Evolutionary conservation across 345 rosid species (phyloP), one percentile per base, ranked within the genome.

Genomic region (Pistacia integerrima): DNA sequence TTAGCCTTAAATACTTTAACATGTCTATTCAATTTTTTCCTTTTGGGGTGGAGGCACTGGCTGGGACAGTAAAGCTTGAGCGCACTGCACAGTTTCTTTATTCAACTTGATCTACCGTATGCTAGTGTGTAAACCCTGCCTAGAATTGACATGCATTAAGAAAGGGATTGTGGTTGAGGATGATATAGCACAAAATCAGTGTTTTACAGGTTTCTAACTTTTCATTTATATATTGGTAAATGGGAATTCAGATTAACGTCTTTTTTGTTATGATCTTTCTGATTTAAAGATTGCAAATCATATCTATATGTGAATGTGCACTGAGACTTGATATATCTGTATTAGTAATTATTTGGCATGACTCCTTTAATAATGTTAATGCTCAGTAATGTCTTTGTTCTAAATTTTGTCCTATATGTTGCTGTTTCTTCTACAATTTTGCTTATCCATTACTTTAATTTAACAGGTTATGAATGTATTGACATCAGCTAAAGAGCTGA

Each of bases 401-500:
- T 57, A 69, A 8, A 64, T 58, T 11, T 30, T 20, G 41, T 58
- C 1, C 33, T 46, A 16, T 59, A 18, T 72, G 46, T 36, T 54
- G 2, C 22, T 17, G 56, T 17, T n/a, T 66, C 36, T 44, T 57
- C 30, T 25, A 33, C 56, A 46, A 38, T 76, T 72, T 70, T 46
- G 10, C 30, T 70, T 18, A 74, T 74, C 59, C 14, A 6, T 7
- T 59, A 49, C 64, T 64, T 68, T 82, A 54, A 81, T 79, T 55
- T 64, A 78, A 52, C 86, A 93, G 99, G 90, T 91, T 70, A 76
- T 93, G 82, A 79, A 76, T 67, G 64, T 88, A 75, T 78, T 93
- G 87, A 91, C 91, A 75, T 91, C 97, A 36, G 89, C 90, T n/a
- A 85, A 81, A 79, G 97, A 91, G 87, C 85, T 95, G 82, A 70